Percentiles rank a stretch among this genome's conserved stretches.
phyloP scores from a whole-genome alignment of 1,284 basidiomycete genomes.

The Pseudozyma pruni region DNA sequence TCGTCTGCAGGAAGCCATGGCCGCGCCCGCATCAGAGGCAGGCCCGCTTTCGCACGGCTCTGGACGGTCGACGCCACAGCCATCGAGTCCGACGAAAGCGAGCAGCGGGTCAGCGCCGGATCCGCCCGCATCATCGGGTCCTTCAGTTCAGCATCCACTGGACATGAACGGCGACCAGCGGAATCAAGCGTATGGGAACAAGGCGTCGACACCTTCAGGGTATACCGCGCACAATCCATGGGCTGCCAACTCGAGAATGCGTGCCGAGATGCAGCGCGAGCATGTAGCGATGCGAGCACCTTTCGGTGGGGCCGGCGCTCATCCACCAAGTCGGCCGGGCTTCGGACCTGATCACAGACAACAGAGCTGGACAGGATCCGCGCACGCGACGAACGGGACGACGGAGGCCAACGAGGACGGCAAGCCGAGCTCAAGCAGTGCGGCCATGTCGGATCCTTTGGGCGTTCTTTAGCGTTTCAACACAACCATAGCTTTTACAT shows the following conservation, averaged over 20 bases:
- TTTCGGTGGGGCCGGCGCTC: not conserved
- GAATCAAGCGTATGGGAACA: not conserved
- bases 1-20: conserved; percentile 50
- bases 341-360: conserved; percentile 7
- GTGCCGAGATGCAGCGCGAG: conserved; percentile 44
- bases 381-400: not conserved
- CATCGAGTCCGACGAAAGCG: conserved; percentile 14
- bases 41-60: conserved; percentile 1
- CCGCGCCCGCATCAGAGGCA: conserved; percentile 24
- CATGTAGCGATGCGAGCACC: conserved; percentile 34
- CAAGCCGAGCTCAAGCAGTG: conserved; percentile 1
- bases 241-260: conserved; percentile 21
- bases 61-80: not conserved
- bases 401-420: conserved; percentile 6
- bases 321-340: not conserved
- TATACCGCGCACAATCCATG: conserved; percentile 35
- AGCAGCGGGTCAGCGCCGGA: not conserved
- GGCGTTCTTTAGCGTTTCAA: too few species aligned
- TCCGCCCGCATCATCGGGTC: not conserved
- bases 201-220: not conserved
- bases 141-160: conserved; percentile 5
- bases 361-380: conserved; percentile 13
- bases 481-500: too few species aligned
- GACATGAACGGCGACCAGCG: not conserved
- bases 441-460: conserved; percentile 29